Conservation (phyloP, 768 basidiomycete species). For the Suillus subaureus region DNA sequence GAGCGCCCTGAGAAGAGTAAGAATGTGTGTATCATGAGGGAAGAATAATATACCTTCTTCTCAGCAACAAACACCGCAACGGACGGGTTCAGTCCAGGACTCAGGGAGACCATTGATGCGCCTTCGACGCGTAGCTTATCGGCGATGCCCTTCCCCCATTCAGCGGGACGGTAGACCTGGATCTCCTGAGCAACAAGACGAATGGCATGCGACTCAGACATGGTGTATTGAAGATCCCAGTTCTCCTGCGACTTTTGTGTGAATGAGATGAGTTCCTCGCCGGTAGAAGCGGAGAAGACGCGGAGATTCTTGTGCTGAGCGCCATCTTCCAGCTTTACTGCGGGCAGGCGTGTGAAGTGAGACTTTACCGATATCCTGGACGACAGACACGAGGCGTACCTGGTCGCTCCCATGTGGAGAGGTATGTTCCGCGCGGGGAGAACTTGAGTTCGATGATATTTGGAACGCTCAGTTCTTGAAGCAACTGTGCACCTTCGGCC, state of each 20-base stretch:
- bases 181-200: conserved; percentile 80
- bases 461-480: conserved; percentile 73
- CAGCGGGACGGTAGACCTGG: conserved; percentile 80
- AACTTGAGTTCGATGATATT: conserved; percentile 86
- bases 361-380: conserved; percentile 18
- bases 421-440: conserved; percentile 90
- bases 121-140: conserved; percentile 86
- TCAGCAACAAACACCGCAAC: conserved; percentile 58
- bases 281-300: conserved; percentile 84
- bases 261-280: conserved; percentile 85
- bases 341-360: conserved; percentile 5
- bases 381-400: conserved; percentile 43
- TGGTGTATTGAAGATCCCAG: conserved; percentile 92
- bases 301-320: conserved; percentile 92
- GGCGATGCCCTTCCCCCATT: conserved; percentile 77
- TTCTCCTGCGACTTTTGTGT: conserved; percentile 89
- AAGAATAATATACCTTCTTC: not conserved
- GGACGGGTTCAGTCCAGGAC: conserved; percentile 83
- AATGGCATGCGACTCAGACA: conserved; percentile 85
- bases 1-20: conserved; percentile 62
- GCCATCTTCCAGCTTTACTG: conserved; percentile 87
- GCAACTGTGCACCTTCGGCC: conserved; percentile 69
- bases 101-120: conserved; percentile 72
- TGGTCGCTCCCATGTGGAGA: conserved; percentile 96
- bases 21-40: not conserved